A percentile compares a stretch with the other conserved stretches of the same genome.
These are phyloP conservation scores for Mycena polygramma DNA, from an alignment of 768 basidiomycete species.

Conservation along the genomic window DNA sequence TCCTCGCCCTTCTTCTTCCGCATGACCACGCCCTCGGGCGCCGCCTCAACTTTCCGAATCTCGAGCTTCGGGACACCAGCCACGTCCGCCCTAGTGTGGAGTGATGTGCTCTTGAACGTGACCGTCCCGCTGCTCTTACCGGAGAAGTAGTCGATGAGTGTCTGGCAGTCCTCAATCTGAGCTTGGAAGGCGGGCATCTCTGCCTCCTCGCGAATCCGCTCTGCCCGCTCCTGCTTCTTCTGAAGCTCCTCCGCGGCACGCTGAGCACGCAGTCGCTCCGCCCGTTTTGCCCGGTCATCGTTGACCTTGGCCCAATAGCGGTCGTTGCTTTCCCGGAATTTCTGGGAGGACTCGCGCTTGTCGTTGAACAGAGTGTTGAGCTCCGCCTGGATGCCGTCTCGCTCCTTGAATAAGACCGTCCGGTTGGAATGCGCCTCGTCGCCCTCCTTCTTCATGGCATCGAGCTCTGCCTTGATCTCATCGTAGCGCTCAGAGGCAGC, in stretches of 20 bases:
- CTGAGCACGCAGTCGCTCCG: conserved; percentile 81
- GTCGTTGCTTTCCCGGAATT: conserved; percentile 88
- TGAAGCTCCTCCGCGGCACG: conserved; percentile 82
- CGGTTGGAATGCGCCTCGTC: conserved; percentile 89
- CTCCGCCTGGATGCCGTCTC: conserved; percentile 77
- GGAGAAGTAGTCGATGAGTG: conserved; percentile 87
- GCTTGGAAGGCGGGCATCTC: conserved; percentile 89
- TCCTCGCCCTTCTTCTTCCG: conserved; percentile 96
- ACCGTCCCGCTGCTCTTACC: conserved; percentile 68
- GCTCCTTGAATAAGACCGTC: conserved; percentile 88
- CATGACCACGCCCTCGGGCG: conserved; percentile 75
- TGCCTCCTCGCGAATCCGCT: conserved; percentile 91
- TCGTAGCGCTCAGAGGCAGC: conserved; percentile 87
- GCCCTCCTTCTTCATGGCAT: conserved; percentile 85
- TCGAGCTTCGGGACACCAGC: conserved; percentile 85
- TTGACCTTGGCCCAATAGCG: conserved; percentile 85
- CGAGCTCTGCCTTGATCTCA: conserved; percentile 85
- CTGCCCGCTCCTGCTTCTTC: conserved; percentile 84
- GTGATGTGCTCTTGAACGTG: conserved; percentile 56
- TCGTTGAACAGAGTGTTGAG: conserved; percentile 78
- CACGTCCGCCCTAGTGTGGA: conserved; percentile 59
- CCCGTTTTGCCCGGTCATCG: conserved; percentile 89
- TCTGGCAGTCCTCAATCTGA: conserved; percentile 97
- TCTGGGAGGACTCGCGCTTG: conserved; percentile 80
- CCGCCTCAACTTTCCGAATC: conserved; percentile 83